Percentiles rank a stretch among this genome's conserved stretches.
These are phyloP conservation scores for Artomyces pyxidatus DNA, from an alignment of 768 basidiomycete genomes.

Conservation along the genomic window DNA sequence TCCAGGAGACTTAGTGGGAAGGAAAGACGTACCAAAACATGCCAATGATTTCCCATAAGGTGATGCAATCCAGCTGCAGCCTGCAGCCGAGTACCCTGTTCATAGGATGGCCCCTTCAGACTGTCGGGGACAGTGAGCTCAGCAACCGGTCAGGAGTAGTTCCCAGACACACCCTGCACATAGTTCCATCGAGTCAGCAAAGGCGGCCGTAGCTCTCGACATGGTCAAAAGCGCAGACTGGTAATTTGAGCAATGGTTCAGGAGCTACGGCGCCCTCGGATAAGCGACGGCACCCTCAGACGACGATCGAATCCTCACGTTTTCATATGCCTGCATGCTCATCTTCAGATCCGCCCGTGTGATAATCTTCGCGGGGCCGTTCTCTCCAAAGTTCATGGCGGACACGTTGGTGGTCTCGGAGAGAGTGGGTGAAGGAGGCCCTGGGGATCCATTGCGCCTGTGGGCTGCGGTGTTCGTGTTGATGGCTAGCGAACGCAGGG, in stretches of 20 bases:
- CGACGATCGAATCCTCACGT: conserved; percentile 38
- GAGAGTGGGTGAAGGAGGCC: conserved; percentile 78
- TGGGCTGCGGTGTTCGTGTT: conserved; percentile 16
- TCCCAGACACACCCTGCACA: conserved; percentile 69
- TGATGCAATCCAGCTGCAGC: conserved; percentile 87
- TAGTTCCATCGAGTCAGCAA: conserved; percentile 80
- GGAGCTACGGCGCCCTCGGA: conserved; percentile 40
- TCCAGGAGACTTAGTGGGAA: neutral
- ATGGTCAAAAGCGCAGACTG: conserved; percentile 72
- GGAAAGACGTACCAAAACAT: conserved; percentile 61
- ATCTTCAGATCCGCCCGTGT: conserved; percentile 71
- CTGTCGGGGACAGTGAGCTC: conserved; percentile 26
- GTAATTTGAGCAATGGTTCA: conserved; percentile 70
- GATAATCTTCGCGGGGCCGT: conserved; percentile 76
- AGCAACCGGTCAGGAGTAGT: neutral
- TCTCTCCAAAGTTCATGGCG: conserved; percentile 63
- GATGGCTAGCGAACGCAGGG: conserved; percentile 46
- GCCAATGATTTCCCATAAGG: conserved; percentile 88
- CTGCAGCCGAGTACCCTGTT: conserved; percentile 73
- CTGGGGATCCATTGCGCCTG: conserved; percentile 37
- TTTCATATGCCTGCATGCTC: conserved; percentile 74
- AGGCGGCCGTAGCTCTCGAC: conserved; percentile 75
- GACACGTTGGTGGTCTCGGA: conserved; percentile 76
- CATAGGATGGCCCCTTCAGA: conserved; percentile 72
- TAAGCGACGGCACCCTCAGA: neutral